Percentiles rank a stretch among this genome's conserved stretches.
These are phyloP conservation scores for Hirsutella rhossiliensis DNA, from an alignment of 2,329 filamentous ascomycete genomes.

Conservation along the genomic window DNA sequence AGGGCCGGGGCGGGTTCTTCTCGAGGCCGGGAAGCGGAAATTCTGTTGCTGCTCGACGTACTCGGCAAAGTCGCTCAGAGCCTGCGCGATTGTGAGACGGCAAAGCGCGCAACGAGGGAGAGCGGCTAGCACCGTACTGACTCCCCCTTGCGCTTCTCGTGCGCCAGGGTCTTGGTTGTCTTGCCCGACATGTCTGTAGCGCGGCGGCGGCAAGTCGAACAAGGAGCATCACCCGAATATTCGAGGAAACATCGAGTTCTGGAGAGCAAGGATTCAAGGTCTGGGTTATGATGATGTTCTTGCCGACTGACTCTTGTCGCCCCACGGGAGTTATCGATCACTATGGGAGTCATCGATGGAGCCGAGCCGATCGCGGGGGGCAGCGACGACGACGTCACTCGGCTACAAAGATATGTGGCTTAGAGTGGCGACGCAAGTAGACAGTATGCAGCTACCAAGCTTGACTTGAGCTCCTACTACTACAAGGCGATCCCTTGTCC, in stretches of 20 bases:
- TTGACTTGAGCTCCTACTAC: no score
- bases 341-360: no score
- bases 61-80: slow-evolving; percentile 91
- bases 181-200: slow-evolving; percentile 38
- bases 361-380: no score
- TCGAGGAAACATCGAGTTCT: slow-evolving; percentile 15
- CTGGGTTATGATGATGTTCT: not conserved
- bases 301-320: no score
- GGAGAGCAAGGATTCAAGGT: not conserved
- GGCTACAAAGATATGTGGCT: no score
- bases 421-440: no score
- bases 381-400: no score
- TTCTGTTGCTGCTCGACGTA: slow-evolving; percentile 93
- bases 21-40: slow-evolving; percentile 43
- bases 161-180: slow-evolving; percentile 49
- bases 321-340: no score
- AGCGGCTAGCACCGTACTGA: slow-evolving; percentile 40
- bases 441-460: no score
- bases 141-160: slow-evolving; percentile 80
- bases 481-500: no score
- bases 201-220: slow-evolving; percentile 7
- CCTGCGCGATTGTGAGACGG: slow-evolving; percentile 23
- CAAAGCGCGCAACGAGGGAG: not conserved
- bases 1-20: slow-evolving; percentile 12
- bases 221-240: slow-evolving; percentile 7